These are phyloP conservation scores for Aspergillus pseudotamarii DNA, from an alignment of 2,329 filamentous ascomycete genomes.

Conservation along the genomic window DNA sequence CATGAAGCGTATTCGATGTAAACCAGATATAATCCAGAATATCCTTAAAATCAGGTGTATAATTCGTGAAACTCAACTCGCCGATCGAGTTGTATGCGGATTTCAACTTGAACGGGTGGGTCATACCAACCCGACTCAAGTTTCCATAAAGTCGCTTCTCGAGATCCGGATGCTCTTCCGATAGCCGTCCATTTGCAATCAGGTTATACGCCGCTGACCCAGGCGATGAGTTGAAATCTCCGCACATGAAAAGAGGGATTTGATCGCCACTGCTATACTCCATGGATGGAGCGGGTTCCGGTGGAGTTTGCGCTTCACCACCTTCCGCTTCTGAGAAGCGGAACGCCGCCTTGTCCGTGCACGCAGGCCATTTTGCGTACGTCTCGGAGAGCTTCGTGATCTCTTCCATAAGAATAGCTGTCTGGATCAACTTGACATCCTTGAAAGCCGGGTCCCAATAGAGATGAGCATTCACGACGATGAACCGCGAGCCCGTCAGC, in stretches of 20 bases:
- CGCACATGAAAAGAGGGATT: slow-evolving; percentile 88
- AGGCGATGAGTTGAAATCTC: slow-evolving; percentile 90
- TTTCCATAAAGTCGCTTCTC: slow-evolving; percentile 83
- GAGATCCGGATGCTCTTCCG: slow-evolving; percentile 78
- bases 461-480: slow-evolving; percentile 90
- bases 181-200: slow-evolving; percentile 76
- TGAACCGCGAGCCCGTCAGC: slow-evolving; percentile 83
- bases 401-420: slow-evolving; percentile 91
- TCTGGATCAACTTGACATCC: slow-evolving; percentile 96
- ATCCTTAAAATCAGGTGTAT: slow-evolving; percentile 88
- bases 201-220: slow-evolving; percentile 91
- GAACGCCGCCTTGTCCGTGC: slow-evolving; percentile 73
- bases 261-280: slow-evolving; percentile 85
- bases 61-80: slow-evolving; percentile 92
- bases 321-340: slow-evolving; percentile 54
- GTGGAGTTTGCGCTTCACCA: slow-evolving; percentile 48
- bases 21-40: slow-evolving; percentile 99
- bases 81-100: slow-evolving; percentile 85
- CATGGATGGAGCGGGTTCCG: slow-evolving; percentile 74
- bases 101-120: slow-evolving; percentile 90
- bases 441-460: slow-evolving; percentile 91
- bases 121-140: slow-evolving; percentile 88
- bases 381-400: slow-evolving; percentile 83
- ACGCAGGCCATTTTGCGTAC: slow-evolving; percentile 76
- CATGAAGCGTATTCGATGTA: slow-evolving; percentile 83